phyloP scores from a whole-genome alignment of 2,329 filamentous ascomycete species.

The Fusarium concolor region DNA sequence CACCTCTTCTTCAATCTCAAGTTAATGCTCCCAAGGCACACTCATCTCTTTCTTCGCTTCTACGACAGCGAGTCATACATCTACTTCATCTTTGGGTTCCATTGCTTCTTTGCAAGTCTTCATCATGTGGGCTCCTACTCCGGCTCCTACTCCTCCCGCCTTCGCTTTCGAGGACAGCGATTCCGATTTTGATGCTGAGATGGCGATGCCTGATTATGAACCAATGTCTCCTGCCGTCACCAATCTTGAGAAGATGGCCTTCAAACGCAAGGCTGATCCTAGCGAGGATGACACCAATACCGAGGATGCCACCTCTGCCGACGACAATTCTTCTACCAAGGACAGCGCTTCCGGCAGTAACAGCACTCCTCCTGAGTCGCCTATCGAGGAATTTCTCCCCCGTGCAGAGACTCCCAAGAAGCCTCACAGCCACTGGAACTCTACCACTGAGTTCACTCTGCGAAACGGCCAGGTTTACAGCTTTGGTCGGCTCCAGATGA shows the following conservation, averaged over 20 bases:
- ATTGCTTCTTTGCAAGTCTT: neutral
- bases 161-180: constrained; percentile 10
- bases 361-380: constrained; percentile 17
- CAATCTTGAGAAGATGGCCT: constrained; percentile 9
- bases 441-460: neutral
- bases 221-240: constrained; percentile 16
- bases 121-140: constrained; percentile 13
- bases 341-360: neutral
- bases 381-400: constrained; percentile 23
- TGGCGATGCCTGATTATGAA: constrained; percentile 5
- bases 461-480: constrained; percentile 19
- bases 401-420: constrained; percentile 1
- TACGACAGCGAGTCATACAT: neutral
- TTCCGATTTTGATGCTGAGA: constrained; percentile 3
- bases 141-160: constrained; percentile 3
- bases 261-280: neutral
- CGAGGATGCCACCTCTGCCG: neutral
- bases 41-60: neutral
- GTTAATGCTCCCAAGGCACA: constrained; percentile 1
- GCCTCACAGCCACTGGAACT: neutral
- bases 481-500: constrained; percentile 43
- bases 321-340: neutral
- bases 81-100: neutral
- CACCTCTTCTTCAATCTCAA: neutral
- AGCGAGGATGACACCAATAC: neutral